These are phyloP conservation scores for Eucalyptus dawsonii DNA, from an alignment of 345 rosid species.

Conservation along the genomic window DNA sequence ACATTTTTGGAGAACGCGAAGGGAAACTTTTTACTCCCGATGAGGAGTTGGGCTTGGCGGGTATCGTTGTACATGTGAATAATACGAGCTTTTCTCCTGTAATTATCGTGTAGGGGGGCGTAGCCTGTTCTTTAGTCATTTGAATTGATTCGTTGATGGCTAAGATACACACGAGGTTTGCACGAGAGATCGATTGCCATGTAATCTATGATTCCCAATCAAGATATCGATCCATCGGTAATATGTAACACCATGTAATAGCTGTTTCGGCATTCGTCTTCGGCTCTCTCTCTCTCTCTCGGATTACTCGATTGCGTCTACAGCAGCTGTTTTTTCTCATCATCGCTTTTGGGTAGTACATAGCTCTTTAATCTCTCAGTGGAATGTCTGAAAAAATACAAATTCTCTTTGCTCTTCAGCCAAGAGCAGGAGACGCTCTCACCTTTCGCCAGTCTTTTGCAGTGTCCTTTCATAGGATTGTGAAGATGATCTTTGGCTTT, in stretches of 20 bases:
- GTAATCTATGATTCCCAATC: not conserved
- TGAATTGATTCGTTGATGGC: not conserved
- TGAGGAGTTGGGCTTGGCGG: not conserved
- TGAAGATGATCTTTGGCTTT: not conserved
- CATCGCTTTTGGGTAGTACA: not conserved
- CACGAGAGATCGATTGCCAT: not conserved
- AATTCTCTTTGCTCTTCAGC: not conserved
- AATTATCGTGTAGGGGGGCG: not conserved
- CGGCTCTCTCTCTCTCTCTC: not conserved
- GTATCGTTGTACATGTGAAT: not conserved
- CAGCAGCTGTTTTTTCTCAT: not conserved
- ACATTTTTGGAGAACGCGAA: not conserved
- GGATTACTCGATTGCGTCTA: not conserved
- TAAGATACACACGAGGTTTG: not conserved
- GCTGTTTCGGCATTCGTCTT: not conserved
- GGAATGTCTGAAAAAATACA: not conserved
- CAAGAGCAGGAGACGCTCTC: not conserved
- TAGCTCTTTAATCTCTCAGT: not conserved
- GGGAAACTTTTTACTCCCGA: not conserved
- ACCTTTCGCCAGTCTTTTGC: not conserved
- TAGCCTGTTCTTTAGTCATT: not conserved
- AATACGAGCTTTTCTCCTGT: not conserved
- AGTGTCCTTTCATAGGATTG: not conserved
- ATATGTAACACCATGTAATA: not conserved
- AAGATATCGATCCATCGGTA: not conserved